phyloP scores from a whole-genome alignment of 495 filamentous ascomycete genomes.

The Aspergillus nidulans region DNA sequence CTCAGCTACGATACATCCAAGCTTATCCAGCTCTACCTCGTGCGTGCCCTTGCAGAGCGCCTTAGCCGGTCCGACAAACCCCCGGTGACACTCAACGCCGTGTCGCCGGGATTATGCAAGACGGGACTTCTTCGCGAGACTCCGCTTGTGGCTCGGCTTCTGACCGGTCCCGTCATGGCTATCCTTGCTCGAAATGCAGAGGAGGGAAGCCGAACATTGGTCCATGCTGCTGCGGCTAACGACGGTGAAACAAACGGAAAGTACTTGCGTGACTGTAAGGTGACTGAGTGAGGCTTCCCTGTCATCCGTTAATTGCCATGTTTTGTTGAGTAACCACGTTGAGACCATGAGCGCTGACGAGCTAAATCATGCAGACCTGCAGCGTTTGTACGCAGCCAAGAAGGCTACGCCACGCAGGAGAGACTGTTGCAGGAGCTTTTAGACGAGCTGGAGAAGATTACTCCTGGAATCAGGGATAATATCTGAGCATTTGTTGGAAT shows the following conservation, averaged over 20 bases:
- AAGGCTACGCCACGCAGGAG: too few species aligned
- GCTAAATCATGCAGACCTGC: too few species aligned
- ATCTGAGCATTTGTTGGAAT: too few species aligned
- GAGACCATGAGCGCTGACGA: too few species aligned
- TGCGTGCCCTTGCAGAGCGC: neutral
- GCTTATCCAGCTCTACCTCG: neutral
- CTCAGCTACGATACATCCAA: neutral
- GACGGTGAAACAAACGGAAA: slow-evolving; percentile 37
- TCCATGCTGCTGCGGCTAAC: slow-evolving; percentile 29
- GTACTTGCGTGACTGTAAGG: slow-evolving; percentile 20
- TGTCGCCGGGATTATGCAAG: neutral
- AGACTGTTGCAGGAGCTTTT: too few species aligned
- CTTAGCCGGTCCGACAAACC: too few species aligned
- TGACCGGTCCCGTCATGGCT: neutral
- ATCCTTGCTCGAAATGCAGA: slow-evolving; percentile 21
- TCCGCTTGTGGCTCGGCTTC: neutral
- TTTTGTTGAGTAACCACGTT: too few species aligned
- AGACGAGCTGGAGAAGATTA: too few species aligned
- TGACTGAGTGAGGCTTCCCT: too few species aligned
- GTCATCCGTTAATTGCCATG: too few species aligned
- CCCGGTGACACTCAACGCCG: neutral
- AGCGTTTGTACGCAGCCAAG: too few species aligned
- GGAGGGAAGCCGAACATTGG: slow-evolving; percentile 37
- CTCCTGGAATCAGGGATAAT: too few species aligned
- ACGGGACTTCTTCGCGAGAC: slow-evolving; percentile 1